Evolutionary conservation across 139 green algal species (phyloP).

Genomic region (Microglena sp.): DNA sequence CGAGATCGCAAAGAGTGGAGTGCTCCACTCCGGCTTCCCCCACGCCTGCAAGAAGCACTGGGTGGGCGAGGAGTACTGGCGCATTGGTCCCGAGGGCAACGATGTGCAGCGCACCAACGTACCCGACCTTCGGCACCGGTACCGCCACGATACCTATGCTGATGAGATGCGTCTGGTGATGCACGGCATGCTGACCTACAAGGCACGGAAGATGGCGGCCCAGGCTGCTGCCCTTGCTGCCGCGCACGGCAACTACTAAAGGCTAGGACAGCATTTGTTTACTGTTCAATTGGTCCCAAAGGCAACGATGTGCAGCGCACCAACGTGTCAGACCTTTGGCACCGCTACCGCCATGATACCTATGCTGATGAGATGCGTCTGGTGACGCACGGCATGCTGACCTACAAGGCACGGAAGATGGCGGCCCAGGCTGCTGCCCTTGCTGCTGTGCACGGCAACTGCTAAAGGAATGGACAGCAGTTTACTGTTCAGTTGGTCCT

Average conservation of each 20-base stretch:
- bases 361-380: not conserved
- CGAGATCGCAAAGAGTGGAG: conserved; percentile 88
- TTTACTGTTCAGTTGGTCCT: conserved; percentile 73
- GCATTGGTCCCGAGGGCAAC: conserved; percentile 76
- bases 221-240: no score
- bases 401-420: not conserved
- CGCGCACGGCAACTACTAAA: no score
- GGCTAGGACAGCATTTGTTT: no score
- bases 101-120: conserved; percentile 97
- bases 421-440: no score
- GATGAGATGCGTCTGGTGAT: not conserved
- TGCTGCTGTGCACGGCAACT: no score
- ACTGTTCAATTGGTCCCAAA: conserved; percentile 68
- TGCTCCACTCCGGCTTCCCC: conserved; percentile 88
- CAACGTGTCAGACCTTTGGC: conserved; percentile 89
- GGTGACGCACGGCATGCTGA: not conserved
- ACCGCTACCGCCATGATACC: conserved; percentile 43
- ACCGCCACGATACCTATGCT: not conserved
- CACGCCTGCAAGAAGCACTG: conserved; percentile 70
- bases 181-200: not conserved
- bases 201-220: no score
- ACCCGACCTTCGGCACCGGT: conserved; percentile 83
- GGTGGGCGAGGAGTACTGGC: conserved; percentile 72
- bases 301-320: conserved; percentile 96
- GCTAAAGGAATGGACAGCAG: no score